phyloP scores from a whole-genome alignment of 2,329 filamentous ascomycete genomes.

The Penicillium sp. region DNA sequence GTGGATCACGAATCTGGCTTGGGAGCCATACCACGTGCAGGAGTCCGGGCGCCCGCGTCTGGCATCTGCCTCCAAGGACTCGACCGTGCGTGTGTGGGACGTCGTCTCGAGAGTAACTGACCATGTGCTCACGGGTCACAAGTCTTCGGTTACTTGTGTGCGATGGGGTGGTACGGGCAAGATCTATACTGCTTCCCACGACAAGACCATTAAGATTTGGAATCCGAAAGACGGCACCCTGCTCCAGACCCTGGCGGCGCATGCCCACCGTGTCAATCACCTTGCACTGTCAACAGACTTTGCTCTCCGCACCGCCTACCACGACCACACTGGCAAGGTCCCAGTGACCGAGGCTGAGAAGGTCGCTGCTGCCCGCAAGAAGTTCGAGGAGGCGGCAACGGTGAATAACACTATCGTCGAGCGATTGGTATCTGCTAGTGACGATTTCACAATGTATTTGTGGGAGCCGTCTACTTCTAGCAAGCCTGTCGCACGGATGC shows the following conservation, averaged over 20 bases:
- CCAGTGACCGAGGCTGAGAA: constrained; percentile 70
- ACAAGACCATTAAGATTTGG: constrained; percentile 92
- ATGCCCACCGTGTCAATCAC: constrained; percentile 95
- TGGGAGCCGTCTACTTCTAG: constrained; percentile 79
- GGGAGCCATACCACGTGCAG: constrained; percentile 92
- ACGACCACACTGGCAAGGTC: constrained; percentile 73
- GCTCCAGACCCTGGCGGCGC: constrained; percentile 72
- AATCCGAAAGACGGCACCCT: constrained; percentile 75
- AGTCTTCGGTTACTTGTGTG: constrained; percentile 83
- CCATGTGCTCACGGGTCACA: constrained; percentile 82
- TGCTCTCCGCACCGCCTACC: constrained; percentile 78
- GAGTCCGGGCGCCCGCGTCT: constrained; percentile 69
- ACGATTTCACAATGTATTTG: constrained; percentile 94
- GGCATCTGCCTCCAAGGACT: constrained; percentile 86
- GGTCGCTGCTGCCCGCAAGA: constrained; percentile 69
- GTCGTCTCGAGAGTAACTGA: constrained; percentile 75
- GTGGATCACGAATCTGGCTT: constrained; percentile 82
- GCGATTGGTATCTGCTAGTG: constrained; percentile 82
- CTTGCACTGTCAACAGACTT: constrained; percentile 91
- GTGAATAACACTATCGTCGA: constrained; percentile 75
- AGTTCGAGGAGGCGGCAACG: constrained; percentile 81
- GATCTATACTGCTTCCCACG: constrained; percentile 82
- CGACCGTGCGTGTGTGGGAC: constrained; percentile 83
- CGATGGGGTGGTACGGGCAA: constrained; percentile 88
- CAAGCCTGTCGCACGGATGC: constrained; percentile 81